These are phyloP conservation scores for Corallochytrium limacisporum DNA, from an alignment of 78 protist genomes.

Conservation along the genomic window DNA sequence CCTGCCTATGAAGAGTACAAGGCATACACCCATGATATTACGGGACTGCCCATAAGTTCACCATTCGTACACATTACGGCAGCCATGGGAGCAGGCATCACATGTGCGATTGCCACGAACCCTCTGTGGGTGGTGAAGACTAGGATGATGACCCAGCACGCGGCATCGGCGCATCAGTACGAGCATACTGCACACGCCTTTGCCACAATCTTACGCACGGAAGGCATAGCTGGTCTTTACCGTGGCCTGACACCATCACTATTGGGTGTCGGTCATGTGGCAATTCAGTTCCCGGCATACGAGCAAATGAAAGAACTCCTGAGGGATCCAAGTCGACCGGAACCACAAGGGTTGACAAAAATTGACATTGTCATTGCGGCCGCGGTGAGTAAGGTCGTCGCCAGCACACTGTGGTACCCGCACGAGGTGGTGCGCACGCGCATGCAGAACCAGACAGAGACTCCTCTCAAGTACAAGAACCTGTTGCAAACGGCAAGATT, in stretches of 20 bases:
- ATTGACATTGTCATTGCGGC: conserved; percentile 40
- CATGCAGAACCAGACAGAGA: conserved; percentile 33
- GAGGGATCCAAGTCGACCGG: background rate
- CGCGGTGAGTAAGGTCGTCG: conserved; percentile 38
- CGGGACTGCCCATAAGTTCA: background rate
- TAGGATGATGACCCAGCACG: conserved; percentile 32
- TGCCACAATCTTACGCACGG: conserved; percentile 26
- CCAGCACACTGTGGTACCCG: conserved; percentile 57
- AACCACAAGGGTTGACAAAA: background rate
- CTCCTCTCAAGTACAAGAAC: conserved; percentile 7
- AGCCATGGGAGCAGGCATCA: conserved; percentile 49
- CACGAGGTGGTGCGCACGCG: conserved; percentile 63
- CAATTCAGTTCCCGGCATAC: conserved; percentile 66
- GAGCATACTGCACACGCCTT: conserved; percentile 24
- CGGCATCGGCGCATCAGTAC: conserved; percentile 11
- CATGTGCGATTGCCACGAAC: conserved; percentile 15
- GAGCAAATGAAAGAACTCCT: conserved; percentile 32
- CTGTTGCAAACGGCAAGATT: background rate
- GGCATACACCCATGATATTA: background rate
- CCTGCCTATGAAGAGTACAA: conserved; percentile 35
- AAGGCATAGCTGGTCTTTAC: conserved; percentile 45
- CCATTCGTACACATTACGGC: background rate
- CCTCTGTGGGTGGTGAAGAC: conserved; percentile 63
- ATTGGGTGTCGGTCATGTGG: conserved; percentile 62
- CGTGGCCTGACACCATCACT: conserved; percentile 56